Conservation (phyloP, 1,284 basidiomycete genomes). For the Apiotrichum veenhuisii region DNA sequence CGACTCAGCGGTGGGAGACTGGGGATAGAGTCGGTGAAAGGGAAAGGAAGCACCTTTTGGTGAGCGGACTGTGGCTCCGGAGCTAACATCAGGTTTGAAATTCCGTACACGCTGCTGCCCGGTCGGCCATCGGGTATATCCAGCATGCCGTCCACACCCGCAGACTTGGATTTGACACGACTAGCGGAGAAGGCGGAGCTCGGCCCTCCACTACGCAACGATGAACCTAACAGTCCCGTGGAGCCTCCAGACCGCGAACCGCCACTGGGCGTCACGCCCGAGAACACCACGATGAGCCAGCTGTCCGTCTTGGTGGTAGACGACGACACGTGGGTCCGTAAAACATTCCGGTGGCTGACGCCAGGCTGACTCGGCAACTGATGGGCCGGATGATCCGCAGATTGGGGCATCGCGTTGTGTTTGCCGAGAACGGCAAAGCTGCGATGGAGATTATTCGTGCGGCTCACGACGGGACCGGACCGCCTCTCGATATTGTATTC, state of each 20-base stretch:
- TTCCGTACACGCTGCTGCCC: background rate
- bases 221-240: too few species aligned
- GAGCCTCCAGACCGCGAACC: too few species aligned
- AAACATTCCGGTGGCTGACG: background rate
- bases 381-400: conserved; percentile 77
- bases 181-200: too few species aligned
- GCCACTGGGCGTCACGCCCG: too few species aligned
- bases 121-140: too few species aligned
- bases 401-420: conserved; percentile 69
- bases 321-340: conserved; percentile 6
- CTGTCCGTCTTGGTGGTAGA: conserved; percentile 39
- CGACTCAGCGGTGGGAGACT: conserved; percentile 74
- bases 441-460: conserved; percentile 66
- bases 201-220: background rate
- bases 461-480: conserved; percentile 6
- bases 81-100: background rate
- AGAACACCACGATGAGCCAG: too few species aligned
- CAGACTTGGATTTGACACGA: too few species aligned
- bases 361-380: conserved; percentile 66
- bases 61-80: background rate
- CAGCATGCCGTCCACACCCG: background rate
- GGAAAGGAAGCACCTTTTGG: conserved; percentile 48
- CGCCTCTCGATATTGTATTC: conserved; percentile 12
- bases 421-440: conserved; percentile 81
- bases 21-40: conserved; percentile 53